Evolutionary conservation across 192 early-diverging fungal genomes (phyloP).

Genomic region (Fimicolochytrium jonesii): DNA sequence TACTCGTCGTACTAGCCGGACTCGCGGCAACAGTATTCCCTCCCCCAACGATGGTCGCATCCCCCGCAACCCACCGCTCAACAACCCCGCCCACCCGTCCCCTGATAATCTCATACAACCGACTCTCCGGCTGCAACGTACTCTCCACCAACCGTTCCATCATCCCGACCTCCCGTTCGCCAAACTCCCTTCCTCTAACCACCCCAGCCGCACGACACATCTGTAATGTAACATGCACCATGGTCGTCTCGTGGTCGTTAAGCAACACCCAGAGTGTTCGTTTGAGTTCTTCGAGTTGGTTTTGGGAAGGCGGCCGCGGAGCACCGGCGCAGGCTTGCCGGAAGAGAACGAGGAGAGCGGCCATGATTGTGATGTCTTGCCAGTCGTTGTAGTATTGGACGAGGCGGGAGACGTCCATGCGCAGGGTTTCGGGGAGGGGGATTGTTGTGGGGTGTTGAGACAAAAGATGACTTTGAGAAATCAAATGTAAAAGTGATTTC

Average conservation of each 20-base stretch:
- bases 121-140: constrained; percentile 35
- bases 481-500: constrained; percentile 26
- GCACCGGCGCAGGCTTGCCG: constrained; percentile 32
- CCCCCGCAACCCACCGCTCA: neutral
- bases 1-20: neutral
- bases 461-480: constrained; percentile 22
- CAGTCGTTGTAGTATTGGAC: constrained; percentile 48
- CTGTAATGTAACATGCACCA: constrained; percentile 46
- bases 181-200: constrained; percentile 32
- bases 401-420: constrained; percentile 42
- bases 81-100: constrained; percentile 21
- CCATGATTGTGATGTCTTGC: constrained; percentile 53
- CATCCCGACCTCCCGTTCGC: constrained; percentile 14
- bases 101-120: constrained; percentile 40
- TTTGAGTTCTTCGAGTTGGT: constrained; percentile 20
- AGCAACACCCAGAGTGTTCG: constrained; percentile 46
- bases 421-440: constrained; percentile 42
- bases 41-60: neutral
- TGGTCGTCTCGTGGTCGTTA: constrained; percentile 49
- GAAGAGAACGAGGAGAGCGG: constrained; percentile 41
- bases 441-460: constrained; percentile 4
- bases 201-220: constrained; percentile 32
- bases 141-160: constrained; percentile 37
- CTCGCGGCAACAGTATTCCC: neutral
- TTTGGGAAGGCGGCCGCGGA: constrained; percentile 8